phyloP scores from a whole-genome alignment of 2,329 filamentous ascomycete genomes.

The Metarhizium guizhouense region DNA sequence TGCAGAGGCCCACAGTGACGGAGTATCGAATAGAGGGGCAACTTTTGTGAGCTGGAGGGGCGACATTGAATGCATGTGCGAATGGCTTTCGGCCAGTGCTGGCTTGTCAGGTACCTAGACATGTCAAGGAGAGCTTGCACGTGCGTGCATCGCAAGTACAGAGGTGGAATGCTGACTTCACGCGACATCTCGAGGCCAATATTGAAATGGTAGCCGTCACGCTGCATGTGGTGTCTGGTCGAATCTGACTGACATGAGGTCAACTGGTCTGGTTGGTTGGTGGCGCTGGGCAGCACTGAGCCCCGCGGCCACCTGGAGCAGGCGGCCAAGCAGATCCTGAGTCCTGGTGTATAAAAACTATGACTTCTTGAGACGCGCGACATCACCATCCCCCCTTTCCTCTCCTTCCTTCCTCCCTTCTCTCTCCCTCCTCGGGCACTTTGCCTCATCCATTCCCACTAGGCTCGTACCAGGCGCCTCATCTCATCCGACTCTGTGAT shows the following conservation, averaged over 20 bases:
- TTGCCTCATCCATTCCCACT: background rate
- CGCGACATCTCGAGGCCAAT: too few species aligned
- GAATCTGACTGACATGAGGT: too few species aligned
- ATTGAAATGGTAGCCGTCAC: too few species aligned
- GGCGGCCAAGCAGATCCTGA: background rate
- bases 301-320: background rate
- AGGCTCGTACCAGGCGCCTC: background rate
- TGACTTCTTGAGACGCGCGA: background rate
- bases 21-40: background rate
- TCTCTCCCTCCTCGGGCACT: conserved; percentile 12
- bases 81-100: too few species aligned
- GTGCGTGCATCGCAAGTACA: too few species aligned
- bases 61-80: too few species aligned
- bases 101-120: too few species aligned
- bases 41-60: background rate
- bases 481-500: background rate
- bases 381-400: background rate
- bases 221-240: too few species aligned
- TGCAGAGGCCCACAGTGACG: background rate
- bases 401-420: background rate
- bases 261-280: background rate
- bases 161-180: too few species aligned
- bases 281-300: background rate
- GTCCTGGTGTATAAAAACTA: background rate
- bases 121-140: too few species aligned